Evolutionary conservation across 805 yeast species (phyloP).

Genomic region (Ascoidea rubescens): DNA sequence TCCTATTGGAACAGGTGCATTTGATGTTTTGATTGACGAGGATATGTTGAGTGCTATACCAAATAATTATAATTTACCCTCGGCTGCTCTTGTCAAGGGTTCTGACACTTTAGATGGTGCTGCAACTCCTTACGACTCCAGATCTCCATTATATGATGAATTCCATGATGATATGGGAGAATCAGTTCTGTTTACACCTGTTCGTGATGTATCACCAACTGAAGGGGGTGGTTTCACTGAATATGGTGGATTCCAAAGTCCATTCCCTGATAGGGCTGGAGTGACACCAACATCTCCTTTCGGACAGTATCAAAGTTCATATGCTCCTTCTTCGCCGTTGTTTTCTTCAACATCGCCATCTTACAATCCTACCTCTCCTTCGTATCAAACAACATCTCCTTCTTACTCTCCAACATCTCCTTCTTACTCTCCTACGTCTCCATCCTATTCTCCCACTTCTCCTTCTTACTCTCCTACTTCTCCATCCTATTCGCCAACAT

Average conservation of each 20-base stretch:
- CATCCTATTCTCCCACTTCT: constrained; percentile 63
- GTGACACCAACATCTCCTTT: constrained; percentile 38
- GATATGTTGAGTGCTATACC: constrained; percentile 59
- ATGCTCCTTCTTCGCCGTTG: constrained; percentile 43
- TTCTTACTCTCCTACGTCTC: constrained; percentile 44
- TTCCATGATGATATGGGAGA: constrained; percentile 50
- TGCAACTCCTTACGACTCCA: constrained; percentile 78
- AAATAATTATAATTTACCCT: constrained; percentile 25
- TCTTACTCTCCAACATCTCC: constrained; percentile 46
- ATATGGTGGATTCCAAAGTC: constrained; percentile 37
- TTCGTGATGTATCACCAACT: constrained; percentile 71
- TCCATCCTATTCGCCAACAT: constrained; percentile 55
- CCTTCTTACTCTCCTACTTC: constrained; percentile 59
- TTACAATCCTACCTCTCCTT: constrained; percentile 33
- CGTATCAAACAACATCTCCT: constrained; percentile 40
- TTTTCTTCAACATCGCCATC: constrained; percentile 8
- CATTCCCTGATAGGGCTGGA: constrained; percentile 39
- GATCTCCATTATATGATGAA: constrained; percentile 44
- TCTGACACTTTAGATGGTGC: constrained; percentile 57
- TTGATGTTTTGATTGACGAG: constrained; percentile 91
- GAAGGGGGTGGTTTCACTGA: constrained; percentile 64
- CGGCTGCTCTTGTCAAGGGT: constrained; percentile 20
- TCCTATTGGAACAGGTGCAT: constrained; percentile 96
- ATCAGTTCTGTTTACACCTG: constrained; percentile 84
- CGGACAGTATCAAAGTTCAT: constrained; percentile 38